Evolutionary conservation across 2,329 filamentous ascomycete genomes (phyloP), one percentile per base, ranked within the genome.

Genomic region (Penicillium psychrosexuale): DNA sequence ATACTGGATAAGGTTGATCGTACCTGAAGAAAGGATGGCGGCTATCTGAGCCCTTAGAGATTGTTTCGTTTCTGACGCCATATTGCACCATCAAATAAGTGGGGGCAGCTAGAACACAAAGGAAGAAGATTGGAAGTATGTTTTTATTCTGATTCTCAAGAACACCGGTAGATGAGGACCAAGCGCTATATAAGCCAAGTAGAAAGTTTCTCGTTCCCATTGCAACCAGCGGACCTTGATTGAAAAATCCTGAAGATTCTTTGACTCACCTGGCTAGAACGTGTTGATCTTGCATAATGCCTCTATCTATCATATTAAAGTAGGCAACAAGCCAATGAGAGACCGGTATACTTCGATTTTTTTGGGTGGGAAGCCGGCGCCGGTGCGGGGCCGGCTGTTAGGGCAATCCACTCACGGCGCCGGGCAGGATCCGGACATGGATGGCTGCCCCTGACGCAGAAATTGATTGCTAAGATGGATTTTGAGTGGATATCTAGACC

Each of bases 181-280:
- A n/a, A 40, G 34, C 31, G 3, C 44, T 61, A 56, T 61, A 63
- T 64, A 64, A 59, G 9, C n/a, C 4, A 22, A 19, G 34, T 28
- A 34, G 31, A 19, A 13, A 33, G 24, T 19, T 39, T 31, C 3
- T 33, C 17, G 15, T n/a, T 36, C 9, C 37, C 36, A 51, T 45
- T 47, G 33, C 22, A 46, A 47, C 43, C 13, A 42, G 60, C 47
- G 51, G 54, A 48, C 47, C 39, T 42, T 31, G 28, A 52, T 22
- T 9, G 55, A 61, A 53, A 53, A 48, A 37, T 38, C 31, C 31
- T 39, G 42, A 38, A 22, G 44, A 36, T 51, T 42, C 31, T 27
- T 54, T 64, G 63, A 66, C 44, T 67, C 66, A 66, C 47, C 39
- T 24, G 55, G 40, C 59, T 51, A 53, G 57, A 61, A 57, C 53